A percentile compares a stretch with the other conserved stretches of the same genome.
These are phyloP conservation scores for Malassezia sp. DNA, from an alignment of 1,284 basidiomycete genomes.

Conservation along the genomic window DNA sequence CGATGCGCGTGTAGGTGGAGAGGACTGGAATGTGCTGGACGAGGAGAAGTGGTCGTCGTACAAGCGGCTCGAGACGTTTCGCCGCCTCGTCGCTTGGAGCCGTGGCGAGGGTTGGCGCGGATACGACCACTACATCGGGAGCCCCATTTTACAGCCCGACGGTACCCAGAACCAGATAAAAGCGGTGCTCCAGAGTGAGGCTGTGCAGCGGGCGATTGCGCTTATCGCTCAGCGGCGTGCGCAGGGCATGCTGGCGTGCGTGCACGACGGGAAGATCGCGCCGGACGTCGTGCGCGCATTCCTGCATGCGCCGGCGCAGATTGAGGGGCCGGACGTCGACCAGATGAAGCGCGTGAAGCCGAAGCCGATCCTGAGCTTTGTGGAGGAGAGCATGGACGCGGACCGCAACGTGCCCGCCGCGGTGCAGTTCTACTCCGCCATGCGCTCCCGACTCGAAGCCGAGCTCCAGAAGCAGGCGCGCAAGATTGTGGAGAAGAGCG, in stretches of 20 bases:
- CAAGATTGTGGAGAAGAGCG: conserved; percentile 20
- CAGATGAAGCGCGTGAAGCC: neutral
- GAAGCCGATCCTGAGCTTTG: neutral
- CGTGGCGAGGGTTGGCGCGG: conserved; percentile 40
- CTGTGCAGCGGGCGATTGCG: conserved; percentile 30
- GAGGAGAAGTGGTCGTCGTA: neutral
- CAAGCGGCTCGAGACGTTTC: conserved; percentile 6
- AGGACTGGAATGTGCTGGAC: conserved; percentile 2
- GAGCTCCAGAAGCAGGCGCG: conserved; percentile 21
- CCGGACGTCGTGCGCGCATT: neutral
- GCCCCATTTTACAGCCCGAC: conserved; percentile 31
- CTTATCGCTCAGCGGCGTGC: neutral
- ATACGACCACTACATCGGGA: conserved; percentile 37
- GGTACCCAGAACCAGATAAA: conserved; percentile 30
- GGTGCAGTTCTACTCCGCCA: neutral
- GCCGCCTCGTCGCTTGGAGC: conserved; percentile 34
- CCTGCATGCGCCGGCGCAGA: neutral
- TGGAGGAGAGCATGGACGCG: neutral
- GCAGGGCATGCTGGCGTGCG: neutral
- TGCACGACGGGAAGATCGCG: conserved; percentile 2
- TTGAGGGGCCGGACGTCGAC: neutral
- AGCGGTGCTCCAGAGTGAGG: conserved; percentile 27
- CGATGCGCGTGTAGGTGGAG: neutral
- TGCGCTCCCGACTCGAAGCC: conserved; percentile 11
- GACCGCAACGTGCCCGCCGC: no score